phyloP scores from a whole-genome alignment of 768 basidiomycete species.

The Epithele typhae region DNA sequence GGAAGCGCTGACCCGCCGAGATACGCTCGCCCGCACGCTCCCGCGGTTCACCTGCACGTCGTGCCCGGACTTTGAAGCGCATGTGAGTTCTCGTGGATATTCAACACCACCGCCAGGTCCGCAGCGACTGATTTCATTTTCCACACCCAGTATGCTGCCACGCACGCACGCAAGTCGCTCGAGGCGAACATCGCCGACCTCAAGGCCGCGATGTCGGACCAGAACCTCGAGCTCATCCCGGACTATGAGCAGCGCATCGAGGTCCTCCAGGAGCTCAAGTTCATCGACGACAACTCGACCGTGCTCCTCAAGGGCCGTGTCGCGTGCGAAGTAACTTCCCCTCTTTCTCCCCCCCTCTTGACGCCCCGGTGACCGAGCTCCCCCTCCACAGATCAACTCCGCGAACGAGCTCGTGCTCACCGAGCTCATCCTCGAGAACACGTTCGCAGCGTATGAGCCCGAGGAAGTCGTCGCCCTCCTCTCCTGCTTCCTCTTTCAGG shows the following conservation, averaged over 20 bases:
- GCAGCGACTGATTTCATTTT: too few relatives aligned
- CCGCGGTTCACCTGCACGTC: constrained; percentile 42
- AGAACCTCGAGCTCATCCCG: constrained; percentile 93
- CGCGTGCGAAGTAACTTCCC: constrained; percentile 79
- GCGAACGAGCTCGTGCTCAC: constrained; percentile 96
- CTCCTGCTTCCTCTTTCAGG: constrained; percentile 97
- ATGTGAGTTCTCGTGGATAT: constrained; percentile 62
- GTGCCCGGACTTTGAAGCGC: constrained; percentile 67
- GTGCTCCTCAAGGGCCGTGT: constrained; percentile 95
- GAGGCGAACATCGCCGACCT: constrained; percentile 70
- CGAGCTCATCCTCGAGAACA: constrained; percentile 95
- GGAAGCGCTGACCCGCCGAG: constrained; percentile 63
- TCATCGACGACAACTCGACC: constrained; percentile 94
- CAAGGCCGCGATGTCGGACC: constrained; percentile 87
- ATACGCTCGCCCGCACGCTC: constrained; percentile 43
- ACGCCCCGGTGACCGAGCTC: not conserved
- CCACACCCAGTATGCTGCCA: constrained; percentile 56
- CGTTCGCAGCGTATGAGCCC: constrained; percentile 83
- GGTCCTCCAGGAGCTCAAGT: constrained; percentile 86
- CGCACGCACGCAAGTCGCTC: constrained; percentile 76
- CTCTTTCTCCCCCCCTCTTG: not conserved
- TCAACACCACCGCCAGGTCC: not conserved
- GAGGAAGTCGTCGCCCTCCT: constrained; percentile 95
- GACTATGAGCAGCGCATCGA: constrained; percentile 95
- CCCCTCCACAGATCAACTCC: constrained; percentile 78